Evolutionary conservation across 495 filamentous ascomycete genomes (phyloP), one percentile per base, ranked within the genome.

Genomic region (Penicillium fimorum): DNA sequence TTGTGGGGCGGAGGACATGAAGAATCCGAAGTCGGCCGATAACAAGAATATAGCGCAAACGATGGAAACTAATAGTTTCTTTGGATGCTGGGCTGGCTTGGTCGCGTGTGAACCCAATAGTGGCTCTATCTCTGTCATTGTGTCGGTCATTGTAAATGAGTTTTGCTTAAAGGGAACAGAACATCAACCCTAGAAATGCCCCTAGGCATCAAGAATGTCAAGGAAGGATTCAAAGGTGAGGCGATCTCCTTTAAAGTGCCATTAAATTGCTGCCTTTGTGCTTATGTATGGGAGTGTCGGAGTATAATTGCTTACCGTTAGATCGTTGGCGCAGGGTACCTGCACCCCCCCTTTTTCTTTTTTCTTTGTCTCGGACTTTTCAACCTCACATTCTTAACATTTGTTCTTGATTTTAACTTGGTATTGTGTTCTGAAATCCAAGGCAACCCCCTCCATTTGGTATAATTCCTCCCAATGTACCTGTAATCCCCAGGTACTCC

Each of bases 1-100:
- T 52, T 73, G 65, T 0, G 76, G 69, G 0, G 76, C 74, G 7
- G 58, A 15, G 1, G 51, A 46, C 45, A 76, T 42, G 29, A 57
- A 64, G 18, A 60, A 58, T 2, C 71, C 70, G 49, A 76, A 65
- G 43, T 74, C 66, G 5, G 38, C 47, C 0, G 57, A 56, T 0
- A 69, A 25, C 18, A 63, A 50, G 29, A 68, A 53, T 10, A 66
- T 49, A 2, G 50, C 57, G 32, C 61, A 61, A 6, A 59, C 51
- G 24, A 60, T 38, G 30, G 62, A 32, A 0, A 72, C 41, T 9
- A 66, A 6, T 8, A 63, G 33, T 47, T 63, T 67, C 51, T 60
- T 65, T 4, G 55, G 53, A 3, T 41, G 41, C n/a, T 24, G 42
- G 42, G 22, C 25, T 46, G 29, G 15, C 10, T n/a, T 29, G 7